Evolutionary conservation across 768 basidiomycete species (phyloP), one percentile per base, ranked within the genome.

Genomic region (Termitomyces sp.): DNA sequence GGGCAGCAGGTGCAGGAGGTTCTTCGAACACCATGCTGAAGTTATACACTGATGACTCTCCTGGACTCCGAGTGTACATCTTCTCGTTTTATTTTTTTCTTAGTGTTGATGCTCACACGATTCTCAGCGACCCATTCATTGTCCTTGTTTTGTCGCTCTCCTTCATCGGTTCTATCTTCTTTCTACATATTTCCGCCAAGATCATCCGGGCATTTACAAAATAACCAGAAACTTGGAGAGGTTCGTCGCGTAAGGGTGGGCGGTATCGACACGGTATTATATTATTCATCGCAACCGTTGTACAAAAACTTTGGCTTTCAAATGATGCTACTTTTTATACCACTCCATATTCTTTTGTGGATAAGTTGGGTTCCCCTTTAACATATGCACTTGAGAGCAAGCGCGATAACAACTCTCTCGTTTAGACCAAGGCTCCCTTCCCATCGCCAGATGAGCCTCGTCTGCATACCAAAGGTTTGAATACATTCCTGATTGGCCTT

Each of bases 21-120:
- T 94, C 91, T 37, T 92, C 88, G 55, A 96, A 93, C 76, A 99
- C 97, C 55, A 98, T 99, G 97, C 83, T 99, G 66, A 93, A 92
- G 75, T 80, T 99, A 4, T 98, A 98, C 83, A 98, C 97, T 38
- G 96, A 98, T 68, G 97, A 98, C 68, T 95, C 95, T 56, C 93
- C 92, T 45, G 97, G 97, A 22, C 81, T 99, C 53, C 85, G 94
- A 80, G 93, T 99, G 97, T 98, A 69, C 70, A 94, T 88, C 37
- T 22, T 37, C 45, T 8, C 22, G 21, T 34, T 38, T 17, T 5
- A 28, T 32, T 22, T 40, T 5, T 3, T 38, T 10, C 37, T 19
- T 45, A 34, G 26, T 19, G 6, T 46, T 41, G n/a, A n/a, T n/a
- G 59, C 42, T 58, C 19, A 47, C 45, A 53, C 22, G 38, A 45